Evolutionary conservation across 345 rosid species (phyloP).

Genomic region (Aurinia saxatilis): DNA sequence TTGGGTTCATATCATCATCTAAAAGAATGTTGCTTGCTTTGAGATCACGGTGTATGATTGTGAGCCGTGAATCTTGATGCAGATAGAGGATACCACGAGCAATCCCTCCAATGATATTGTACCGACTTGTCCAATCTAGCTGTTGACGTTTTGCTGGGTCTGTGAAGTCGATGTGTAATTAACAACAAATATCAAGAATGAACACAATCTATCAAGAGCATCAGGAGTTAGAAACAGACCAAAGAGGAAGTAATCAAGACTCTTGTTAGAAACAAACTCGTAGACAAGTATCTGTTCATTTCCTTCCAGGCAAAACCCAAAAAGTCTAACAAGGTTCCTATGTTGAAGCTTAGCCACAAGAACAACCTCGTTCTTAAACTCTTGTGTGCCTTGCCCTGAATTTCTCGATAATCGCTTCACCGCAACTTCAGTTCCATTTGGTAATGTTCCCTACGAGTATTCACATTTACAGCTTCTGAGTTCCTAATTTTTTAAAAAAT

Average conservation of each 20-base stretch:
- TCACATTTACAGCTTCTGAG: not conserved
- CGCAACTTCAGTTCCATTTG: slow-evolving; percentile 29
- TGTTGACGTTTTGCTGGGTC: not conserved
- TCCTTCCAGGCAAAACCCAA: slow-evolving; percentile 34
- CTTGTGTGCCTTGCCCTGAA: slow-evolving; percentile 34
- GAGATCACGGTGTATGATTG: slow-evolving; percentile 21
- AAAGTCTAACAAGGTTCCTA: slow-evolving; percentile 35
- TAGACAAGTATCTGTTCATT: slow-evolving; percentile 36
- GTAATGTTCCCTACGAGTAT: not conserved
- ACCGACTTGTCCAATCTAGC: slow-evolving; percentile 5
- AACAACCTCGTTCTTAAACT: slow-evolving; percentile 40
- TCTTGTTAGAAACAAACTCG: slow-evolving; percentile 34
- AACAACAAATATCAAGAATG: not conserved
- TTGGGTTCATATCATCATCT: slow-evolving; percentile 16
- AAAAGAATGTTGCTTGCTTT: slow-evolving; percentile 19
- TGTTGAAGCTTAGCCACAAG: slow-evolving; percentile 46
- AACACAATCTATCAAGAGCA: not conserved
- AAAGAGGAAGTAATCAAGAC: slow-evolving; percentile 33
- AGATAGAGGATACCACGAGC: slow-evolving; percentile 14
- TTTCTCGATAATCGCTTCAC: slow-evolving; percentile 34
- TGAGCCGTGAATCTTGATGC: slow-evolving; percentile 19
- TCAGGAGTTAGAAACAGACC: not conserved
- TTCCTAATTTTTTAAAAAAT: not conserved
- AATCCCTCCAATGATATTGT: slow-evolving; percentile 16
- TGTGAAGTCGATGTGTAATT: not conserved